Evolutionary conservation across 2,329 filamentous ascomycete genomes (phyloP), one percentile per base, ranked within the genome.

Genomic region (Aspergillus intermedius): DNA sequence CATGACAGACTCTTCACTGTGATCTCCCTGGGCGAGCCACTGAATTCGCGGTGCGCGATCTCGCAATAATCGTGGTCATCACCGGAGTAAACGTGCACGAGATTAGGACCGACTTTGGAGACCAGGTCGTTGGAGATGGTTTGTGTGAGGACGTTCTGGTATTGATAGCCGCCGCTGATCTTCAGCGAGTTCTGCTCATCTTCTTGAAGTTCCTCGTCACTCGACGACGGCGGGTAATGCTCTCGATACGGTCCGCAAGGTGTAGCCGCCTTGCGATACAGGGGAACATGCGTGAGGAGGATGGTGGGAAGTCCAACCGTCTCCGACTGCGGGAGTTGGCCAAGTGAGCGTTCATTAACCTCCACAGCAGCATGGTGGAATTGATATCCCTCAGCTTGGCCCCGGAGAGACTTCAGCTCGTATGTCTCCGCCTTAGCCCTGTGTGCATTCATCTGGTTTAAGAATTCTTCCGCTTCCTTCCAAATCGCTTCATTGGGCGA

Each of bases 1-100:
- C 91, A 95, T 61, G 85, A 94, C 57, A 94, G 82, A 62, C 86
- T 91, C 73, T 98, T 98, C 59, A 97, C 90, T 0, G 93, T 98
- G 55, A 96, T 94, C 66, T 98, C 93, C 22, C 77, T 79, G 4
- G 76, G 78, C 0, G 75, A 72, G 30, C 77, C 78, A 54, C 83
- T 83, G 50, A 84, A 81, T 15, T 81, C 77, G 2, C 83, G 81
- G 67, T 98, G 93, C 0, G 84, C 77, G 5, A 97, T 73, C 61
- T 95, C 91, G 71, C 93, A 98, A 72, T 97, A 96, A 72, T 98
- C 93, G 72, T 98, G 93, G 63, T 98, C 93, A 60, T 98, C 93
- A 9, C 93, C 93, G 0, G 90, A 95, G 64, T 97, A 98, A 40
- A 91, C 86, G 55, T 93, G 86, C 3, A 82, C 77, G 10, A 97